Percentiles rank a stretch among this genome's conserved stretches.
These are phyloP conservation scores for Hypoxylon sp. DNA, from an alignment of 2,329 filamentous ascomycete genomes.

Conservation along the genomic window DNA sequence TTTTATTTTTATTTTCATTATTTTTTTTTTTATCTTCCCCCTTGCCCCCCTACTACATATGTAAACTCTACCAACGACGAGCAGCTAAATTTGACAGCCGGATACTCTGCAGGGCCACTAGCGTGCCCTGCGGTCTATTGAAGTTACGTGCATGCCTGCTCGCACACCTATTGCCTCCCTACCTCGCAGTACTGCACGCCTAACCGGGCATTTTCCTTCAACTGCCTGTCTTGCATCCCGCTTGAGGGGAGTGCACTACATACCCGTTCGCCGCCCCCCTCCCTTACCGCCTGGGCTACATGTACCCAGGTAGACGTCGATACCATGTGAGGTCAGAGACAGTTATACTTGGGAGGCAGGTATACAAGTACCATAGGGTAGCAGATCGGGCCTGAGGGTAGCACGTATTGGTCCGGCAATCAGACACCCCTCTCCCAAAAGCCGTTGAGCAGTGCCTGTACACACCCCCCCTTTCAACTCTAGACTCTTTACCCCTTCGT, in stretches of 20 bases:
- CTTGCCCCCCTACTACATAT: too few relatives aligned
- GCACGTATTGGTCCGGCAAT: constrained; percentile 37
- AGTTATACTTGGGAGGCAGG: constrained; percentile 9
- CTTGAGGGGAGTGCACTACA: constrained; percentile 27
- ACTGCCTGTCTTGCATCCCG: constrained; percentile 35
- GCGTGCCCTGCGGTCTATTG: constrained; percentile 30
- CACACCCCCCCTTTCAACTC: constrained; percentile 28
- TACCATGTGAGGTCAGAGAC: constrained; percentile 40
- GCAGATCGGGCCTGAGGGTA: constrained; percentile 11
- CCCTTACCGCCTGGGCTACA: constrained; percentile 33
- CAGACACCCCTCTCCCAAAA: constrained; percentile 40
- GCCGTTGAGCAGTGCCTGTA: constrained; percentile 41
- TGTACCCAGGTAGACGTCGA: not conserved
- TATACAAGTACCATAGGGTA: not conserved
- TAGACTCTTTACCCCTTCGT: constrained; percentile 27
- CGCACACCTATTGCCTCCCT: constrained; percentile 31
- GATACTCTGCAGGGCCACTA: constrained; percentile 14
- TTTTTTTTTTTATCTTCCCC: too few relatives aligned
- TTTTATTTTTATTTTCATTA: not conserved
- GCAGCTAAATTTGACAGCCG: constrained; percentile 1
- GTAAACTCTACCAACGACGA: too few relatives aligned
- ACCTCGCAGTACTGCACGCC: constrained; percentile 33
- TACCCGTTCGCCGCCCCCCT: constrained; percentile 40
- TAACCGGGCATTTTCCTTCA: constrained; percentile 41
- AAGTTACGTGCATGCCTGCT: constrained; percentile 35